A percentile compares a stretch with the other conserved stretches of the same genome.
phyloP scores from a whole-genome alignment of 2,329 filamentous ascomycete genomes.

The Scytalidium sp. region DNA sequence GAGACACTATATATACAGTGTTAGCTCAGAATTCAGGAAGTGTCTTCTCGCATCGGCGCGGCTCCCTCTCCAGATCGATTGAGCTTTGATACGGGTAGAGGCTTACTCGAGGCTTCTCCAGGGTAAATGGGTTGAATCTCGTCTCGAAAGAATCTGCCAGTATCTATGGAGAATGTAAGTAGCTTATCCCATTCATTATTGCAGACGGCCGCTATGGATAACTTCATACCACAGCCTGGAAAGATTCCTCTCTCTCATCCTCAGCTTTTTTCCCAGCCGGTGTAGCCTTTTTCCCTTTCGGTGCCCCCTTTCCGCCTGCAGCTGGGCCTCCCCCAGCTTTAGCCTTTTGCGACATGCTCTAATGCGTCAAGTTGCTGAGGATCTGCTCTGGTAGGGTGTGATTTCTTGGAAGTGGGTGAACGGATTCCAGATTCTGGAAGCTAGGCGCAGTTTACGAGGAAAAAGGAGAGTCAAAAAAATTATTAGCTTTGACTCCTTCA shows the following conservation, averaged over 20 bases:
- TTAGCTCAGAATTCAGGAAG: conserved; percentile 3
- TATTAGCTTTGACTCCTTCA: no score
- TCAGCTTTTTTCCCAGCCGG: conserved; percentile 22
- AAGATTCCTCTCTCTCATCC: conserved; percentile 31
- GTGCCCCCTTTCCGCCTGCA: conserved; percentile 18
- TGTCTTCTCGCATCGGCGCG: not conserved
- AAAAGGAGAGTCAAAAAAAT: no score
- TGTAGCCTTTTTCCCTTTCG: conserved; percentile 24
- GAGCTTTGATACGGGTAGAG: not conserved
- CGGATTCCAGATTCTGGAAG: no score
- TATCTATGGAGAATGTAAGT: conserved; percentile 51
- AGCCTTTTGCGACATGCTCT: conserved; percentile 19
- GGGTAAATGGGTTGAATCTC: conserved; percentile 82
- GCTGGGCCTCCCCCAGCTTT: conserved; percentile 18
- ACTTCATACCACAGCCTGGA: conserved; percentile 31
- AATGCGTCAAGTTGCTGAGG: no score
- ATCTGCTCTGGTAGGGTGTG: no score
- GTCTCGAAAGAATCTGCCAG: conserved; percentile 95
- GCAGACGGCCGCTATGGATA: not conserved
- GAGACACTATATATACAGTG: conserved; percentile 64
- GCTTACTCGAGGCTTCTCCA: conserved; percentile 81
- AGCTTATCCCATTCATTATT: conserved; percentile 1
- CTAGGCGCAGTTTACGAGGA: no score
- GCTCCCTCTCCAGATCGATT: not conserved
- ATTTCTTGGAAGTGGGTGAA: no score